Base-by-base conservation (phyloP, 1,139 yeast species). In the Kurtzmaniella quercitrusa region DNA sequence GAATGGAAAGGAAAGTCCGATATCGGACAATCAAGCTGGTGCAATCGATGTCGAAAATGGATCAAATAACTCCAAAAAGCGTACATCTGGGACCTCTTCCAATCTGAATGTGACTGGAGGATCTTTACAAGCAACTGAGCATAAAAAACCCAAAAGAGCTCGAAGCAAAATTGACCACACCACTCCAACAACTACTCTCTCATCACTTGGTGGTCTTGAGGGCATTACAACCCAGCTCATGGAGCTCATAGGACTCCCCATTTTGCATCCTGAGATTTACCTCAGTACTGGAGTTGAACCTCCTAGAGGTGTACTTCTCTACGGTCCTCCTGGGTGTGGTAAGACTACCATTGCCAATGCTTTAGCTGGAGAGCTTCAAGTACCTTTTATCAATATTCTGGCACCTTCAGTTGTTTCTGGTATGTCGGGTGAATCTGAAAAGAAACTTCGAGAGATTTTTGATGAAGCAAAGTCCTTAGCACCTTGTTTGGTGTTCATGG, bases 241-340 rank as follows among this genome's bases (percentile, higher is more conserved):
- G 82, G 98, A 93, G 60, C 71, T 89, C 37, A 84, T 94, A 2
- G 96, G 95, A 2, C 74, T 93, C 66, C 98, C 98, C 0, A 81
- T 93, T 32, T 67, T 87, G 35, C 98, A 93, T 57, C 97, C 98
- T 0, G 98, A 93, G 61, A 87, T 93, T 2, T 93, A 88, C 57
- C 52, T 71, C 15, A 76, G 91, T 8, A 86, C 96, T 0, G 98
- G 98, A 19, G 91, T 93, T 3, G 96, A 89, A 52, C 96, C 97
- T 12, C 96, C 98, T n/a, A 74, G 98, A 38, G 98, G 98, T 47
- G 96, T 93, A 1, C 63, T 93, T 22, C 66, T 93, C 23, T 96
- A 91, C 61, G 99, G 99, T 0, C 98, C 99, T 0, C 98, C 98
- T 1, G 99, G 99, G 12, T 93, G 98, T 68, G 99, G 99, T 59